A percentile compares a stretch with the other conserved stretches of the same genome.
phyloP scores from a whole-genome alignment of 78 protist species.

The Dictyostelium capitatum region DNA sequence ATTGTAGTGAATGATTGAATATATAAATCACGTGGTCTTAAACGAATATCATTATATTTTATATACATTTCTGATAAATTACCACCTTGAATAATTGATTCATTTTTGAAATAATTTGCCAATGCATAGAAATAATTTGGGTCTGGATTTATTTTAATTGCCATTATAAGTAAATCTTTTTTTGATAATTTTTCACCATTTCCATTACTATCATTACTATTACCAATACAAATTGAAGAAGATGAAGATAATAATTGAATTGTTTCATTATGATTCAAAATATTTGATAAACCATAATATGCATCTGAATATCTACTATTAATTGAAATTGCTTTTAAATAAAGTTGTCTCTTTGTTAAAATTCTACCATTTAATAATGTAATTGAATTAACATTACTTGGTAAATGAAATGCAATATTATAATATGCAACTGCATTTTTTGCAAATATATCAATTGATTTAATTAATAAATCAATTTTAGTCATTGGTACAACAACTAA shows the following conservation, averaged over 20 bases:
- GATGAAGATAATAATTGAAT: background rate
- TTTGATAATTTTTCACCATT: background rate
- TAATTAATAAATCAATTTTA: background rate
- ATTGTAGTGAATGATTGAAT: constrained; percentile 6
- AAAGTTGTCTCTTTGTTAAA: background rate
- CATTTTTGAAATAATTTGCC: constrained; percentile 9
- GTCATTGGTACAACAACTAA: background rate
- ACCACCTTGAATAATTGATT: background rate
- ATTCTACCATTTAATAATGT: background rate
- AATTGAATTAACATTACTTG: background rate
- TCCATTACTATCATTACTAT: background rate
- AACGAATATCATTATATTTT: background rate
- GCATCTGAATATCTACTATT: background rate
- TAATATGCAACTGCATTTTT: background rate
- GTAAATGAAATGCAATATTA: background rate
- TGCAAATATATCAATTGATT: background rate
- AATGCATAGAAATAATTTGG: background rate
- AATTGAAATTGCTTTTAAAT: constrained; percentile 1
- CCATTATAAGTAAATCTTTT: background rate
- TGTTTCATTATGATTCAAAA: background rate
- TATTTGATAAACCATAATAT: background rate
- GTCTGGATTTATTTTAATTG: background rate
- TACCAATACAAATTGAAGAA: background rate
- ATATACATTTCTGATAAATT: background rate
- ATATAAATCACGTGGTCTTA: background rate